Conservation (phyloP, 2,329 filamentous ascomycete species). For the Macrophomina tecta region DNA sequence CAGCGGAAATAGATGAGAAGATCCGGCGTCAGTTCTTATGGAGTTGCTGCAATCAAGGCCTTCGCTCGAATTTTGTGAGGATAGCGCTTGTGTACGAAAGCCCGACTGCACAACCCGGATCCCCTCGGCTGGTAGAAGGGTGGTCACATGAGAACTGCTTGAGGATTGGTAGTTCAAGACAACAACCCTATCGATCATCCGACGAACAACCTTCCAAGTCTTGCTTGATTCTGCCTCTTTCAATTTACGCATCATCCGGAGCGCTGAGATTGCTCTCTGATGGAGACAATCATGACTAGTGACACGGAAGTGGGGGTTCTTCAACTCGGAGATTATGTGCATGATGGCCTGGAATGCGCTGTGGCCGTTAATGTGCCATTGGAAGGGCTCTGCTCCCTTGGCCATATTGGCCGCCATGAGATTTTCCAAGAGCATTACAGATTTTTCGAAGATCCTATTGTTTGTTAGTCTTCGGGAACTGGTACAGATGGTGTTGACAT, state of each 20-base stretch:
- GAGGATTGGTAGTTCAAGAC: conserved; percentile 14
- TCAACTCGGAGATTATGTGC: conserved; percentile 46
- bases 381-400: conserved; percentile 42
- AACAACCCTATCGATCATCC: conserved; percentile 46
- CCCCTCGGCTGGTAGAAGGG: too few species aligned
- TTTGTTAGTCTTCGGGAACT: neutral
- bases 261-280: conserved; percentile 37
- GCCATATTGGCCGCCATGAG: conserved; percentile 37
- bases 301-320: conserved; percentile 42
- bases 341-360: conserved; percentile 38
- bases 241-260: conserved; percentile 41
- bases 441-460: conserved; percentile 1
- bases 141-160: neutral
- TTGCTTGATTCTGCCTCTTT: conserved; percentile 39
- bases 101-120: neutral
- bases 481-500: neutral
- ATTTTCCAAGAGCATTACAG: conserved; percentile 11
- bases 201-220: conserved; percentile 43
- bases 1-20: neutral
- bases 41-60: neutral
- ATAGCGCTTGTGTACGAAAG: neutral
- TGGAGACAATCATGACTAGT: conserved; percentile 32
- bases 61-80: neutral
- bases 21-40: neutral
- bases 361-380: conserved; percentile 43